Evolutionary conservation across 495 filamentous ascomycete genomes (phyloP), one percentile per base, ranked within the genome.

Genomic region (Penicillium crystallinum): DNA sequence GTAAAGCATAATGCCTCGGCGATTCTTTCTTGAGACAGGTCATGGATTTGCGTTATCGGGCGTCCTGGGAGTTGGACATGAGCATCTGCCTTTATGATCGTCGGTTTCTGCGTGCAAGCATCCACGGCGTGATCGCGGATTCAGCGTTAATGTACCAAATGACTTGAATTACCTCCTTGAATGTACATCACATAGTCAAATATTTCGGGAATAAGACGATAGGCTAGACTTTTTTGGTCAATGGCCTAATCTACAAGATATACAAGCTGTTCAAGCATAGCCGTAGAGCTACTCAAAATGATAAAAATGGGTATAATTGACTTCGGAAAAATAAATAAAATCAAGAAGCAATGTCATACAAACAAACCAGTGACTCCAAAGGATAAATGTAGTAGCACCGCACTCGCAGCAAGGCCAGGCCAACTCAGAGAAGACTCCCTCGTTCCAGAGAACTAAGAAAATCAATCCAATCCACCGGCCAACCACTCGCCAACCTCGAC

Each of bases 401-500:
- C 34, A n/a, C n/a, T n/a, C 19, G 15, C 17, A 31, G 6, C 29
- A 31, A 31, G 19, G 17, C 33, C 23, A 18, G n/a, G 14, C 4
- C n/a, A 29, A 7, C 30, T 35, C 29, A n/a, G 3, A 23, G 1
- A 23, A 5, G 17, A 46, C 38, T 22, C 21, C 39, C 7, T 27
- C 7, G 23, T 44, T 22, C 31, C 19, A 19, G 22, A 45, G 34
- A 37, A 41, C 6, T 21, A 37, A n/a, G 4, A 0, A 31, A 36
- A 42, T 57, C 56, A 77, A 52, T 75, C 74, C 55, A 75, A 46
- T 7, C 74, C 72, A 46, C 74, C 74, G 31, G 72, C 74, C 33
- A 77, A 57, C 74, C 74, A 77, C 43, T 77, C 74, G 1, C 72
- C 72, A 57, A 77, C 74, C 54, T 77, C 74, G 23, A 77, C 67